Base-by-base conservation (phyloP, 208 protist genomes). In the Crithidia bombi region DNA sequence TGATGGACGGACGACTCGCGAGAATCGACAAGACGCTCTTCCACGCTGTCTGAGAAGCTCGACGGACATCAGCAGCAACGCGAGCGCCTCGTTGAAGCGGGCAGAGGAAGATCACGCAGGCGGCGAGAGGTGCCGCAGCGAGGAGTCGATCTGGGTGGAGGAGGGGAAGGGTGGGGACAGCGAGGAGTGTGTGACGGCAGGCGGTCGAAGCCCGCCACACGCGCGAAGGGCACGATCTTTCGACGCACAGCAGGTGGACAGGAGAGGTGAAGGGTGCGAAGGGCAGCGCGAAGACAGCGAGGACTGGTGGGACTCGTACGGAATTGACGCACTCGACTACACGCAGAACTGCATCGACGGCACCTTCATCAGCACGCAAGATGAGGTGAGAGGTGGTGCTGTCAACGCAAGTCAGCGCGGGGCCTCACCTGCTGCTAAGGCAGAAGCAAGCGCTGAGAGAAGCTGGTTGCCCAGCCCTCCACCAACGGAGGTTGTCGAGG, bases 231-330 rank as follows among this genome's bases (percentile, higher is more conserved):
- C n/a, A n/a, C n/a, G n/a, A n/a, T n/a, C n/a, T n/a, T n/a, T n/a
- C n/a, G n/a, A 58, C 32, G 26, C 5, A n/a, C 6, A 47, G 2
- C 3, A 6, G 2, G 32, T 1, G 3, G 61, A 52, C 17, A 33
- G 30, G n/a, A 26, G 12, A 47, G 36, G 14, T 11, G 49, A 25
- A 5, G 17, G 6, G 38, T 5, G 15, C 0, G 28, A 6, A 30
- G 38, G 5, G 23, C 19, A 46, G 39, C 35, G 23, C 0, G 5
- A 32, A 6, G 23, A 21, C 51, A 44, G 55, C 17, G 36, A 74
- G 7, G 55, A 46, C 6, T 78, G 71, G 65, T 85, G 79, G 79
- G 70, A 68, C 35, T 67, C 57, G 3, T 79, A 79, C 44, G 79
- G 79, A 33, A 71, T 85, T 25, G 75, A 75, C 26, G 75, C 79